Evolutionary conservation across 495 filamentous ascomycete species (phyloP).

Genomic region (Xylaria palmicola): DNA sequence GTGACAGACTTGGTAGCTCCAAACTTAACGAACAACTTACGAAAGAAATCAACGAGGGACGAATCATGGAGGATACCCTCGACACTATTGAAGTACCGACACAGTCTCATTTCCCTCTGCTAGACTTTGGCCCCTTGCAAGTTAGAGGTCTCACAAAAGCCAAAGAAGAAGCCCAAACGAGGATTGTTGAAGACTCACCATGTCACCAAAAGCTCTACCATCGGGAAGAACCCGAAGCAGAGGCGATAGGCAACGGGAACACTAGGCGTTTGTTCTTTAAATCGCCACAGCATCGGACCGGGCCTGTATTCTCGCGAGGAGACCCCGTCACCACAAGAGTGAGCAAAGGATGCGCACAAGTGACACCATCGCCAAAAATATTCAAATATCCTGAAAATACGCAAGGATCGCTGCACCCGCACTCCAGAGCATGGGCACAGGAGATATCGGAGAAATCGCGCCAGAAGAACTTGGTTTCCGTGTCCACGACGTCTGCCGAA

Average conservation of each 20-base stretch:
- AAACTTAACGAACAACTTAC: neutral
- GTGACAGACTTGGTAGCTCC: neutral
- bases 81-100: neutral
- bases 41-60: neutral
- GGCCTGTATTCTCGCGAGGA: neutral
- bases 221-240: neutral
- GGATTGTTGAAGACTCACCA: neutral
- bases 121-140: neutral
- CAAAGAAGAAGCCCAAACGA: neutral
- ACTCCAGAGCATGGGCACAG: constrained; percentile 3
- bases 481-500: neutral
- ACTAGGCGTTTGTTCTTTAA: neutral
- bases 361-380: neutral
- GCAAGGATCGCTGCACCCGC: constrained; percentile 1
- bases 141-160: neutral
- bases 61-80: neutral
- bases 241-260: too few relatives aligned
- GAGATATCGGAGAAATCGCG: neutral
- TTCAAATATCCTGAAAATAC: neutral
- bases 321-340: neutral
- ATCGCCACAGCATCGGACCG: neutral
- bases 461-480: neutral
- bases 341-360: neutral
- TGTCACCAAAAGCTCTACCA: neutral
- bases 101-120: neutral